These are phyloP conservation scores for Achaetomium macrosporum DNA, from an alignment of 2,329 filamentous ascomycete species.

Conservation along the genomic window DNA sequence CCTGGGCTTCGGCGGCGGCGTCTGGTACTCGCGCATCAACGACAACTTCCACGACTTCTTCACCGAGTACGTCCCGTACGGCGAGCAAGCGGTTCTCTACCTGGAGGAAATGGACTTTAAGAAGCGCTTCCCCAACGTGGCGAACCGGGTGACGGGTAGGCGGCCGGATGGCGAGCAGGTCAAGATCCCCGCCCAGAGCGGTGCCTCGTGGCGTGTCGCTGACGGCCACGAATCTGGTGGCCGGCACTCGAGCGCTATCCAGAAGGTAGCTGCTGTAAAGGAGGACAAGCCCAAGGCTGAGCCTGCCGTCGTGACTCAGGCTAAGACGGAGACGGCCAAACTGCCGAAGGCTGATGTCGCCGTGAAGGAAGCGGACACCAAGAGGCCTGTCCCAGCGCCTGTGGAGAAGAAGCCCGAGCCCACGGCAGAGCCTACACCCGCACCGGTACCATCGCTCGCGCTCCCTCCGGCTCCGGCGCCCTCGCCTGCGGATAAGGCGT, in stretches of 20 bases:
- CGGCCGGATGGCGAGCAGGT: conserved; percentile 61
- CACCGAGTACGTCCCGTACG: conserved; percentile 91
- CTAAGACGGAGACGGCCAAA: conserved; percentile 23
- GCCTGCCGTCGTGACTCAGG: conserved; percentile 13
- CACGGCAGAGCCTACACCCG: conserved; percentile 23
- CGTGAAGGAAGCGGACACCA: conserved; percentile 23
- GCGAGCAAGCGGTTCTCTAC: conserved; percentile 90
- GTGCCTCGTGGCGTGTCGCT: conserved; percentile 73
- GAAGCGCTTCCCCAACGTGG: conserved; percentile 63
- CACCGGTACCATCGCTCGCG: conserved; percentile 20
- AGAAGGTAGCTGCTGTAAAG: conserved; percentile 27
- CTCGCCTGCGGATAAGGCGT: conserved; percentile 30
- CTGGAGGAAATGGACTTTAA: conserved; percentile 93
- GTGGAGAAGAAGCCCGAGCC: conserved; percentile 21
- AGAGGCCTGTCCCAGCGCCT: conserved; percentile 19
- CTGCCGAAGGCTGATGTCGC: conserved; percentile 29
- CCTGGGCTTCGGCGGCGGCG: conserved; percentile 76
- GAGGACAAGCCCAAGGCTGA: conserved; percentile 27
- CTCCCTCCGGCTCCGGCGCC: conserved; percentile 4
- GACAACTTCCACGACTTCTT: conserved; percentile 99
- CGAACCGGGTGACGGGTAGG: conserved; percentile 44
- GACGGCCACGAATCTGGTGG: conserved; percentile 51
- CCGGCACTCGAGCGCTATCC: conserved; percentile 57
- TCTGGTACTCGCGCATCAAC: conserved; percentile 87
- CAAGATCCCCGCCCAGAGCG: conserved; percentile 78